Evolutionary conservation across 208 protist species (phyloP).

Genomic region (Trypanosoma platydactyli): DNA sequence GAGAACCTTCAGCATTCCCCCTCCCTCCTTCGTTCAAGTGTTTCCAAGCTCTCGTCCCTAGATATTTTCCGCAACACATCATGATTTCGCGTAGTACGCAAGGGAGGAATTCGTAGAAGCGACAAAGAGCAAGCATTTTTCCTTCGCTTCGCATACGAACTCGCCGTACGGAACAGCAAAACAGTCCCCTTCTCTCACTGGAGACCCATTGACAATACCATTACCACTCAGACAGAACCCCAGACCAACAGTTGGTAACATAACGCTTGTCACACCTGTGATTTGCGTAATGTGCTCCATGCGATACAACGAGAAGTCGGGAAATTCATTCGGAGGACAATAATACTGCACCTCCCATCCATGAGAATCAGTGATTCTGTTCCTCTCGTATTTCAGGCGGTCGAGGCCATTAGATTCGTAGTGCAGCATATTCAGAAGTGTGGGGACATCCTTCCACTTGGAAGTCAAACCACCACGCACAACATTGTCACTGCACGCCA

Average conservation of each 20-base stretch:
- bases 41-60: background rate
- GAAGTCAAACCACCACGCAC: conserved; percentile 97
- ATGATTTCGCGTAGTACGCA: conserved; percentile 28
- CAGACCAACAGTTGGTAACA: conserved; percentile 81
- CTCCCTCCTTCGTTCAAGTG: too few species aligned
- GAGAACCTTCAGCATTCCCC: too few species aligned
- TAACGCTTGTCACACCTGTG: conserved; percentile 35
- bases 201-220: conserved; percentile 65
- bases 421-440: conserved; percentile 92
- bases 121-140: conserved; percentile 73
- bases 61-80: conserved; percentile 19
- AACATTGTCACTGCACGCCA: conserved; percentile 98
- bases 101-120: conserved; percentile 68
- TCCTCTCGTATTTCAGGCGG: conserved; percentile 47
- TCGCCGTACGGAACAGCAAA: conserved; percentile 82
- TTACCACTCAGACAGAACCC: conserved; percentile 81
- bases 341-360: conserved; percentile 85
- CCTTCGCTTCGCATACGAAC: conserved; percentile 54
- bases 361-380: conserved; percentile 29
- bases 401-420: conserved; percentile 77
- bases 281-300: conserved; percentile 42
- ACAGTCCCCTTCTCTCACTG: conserved; percentile 63
- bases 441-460: conserved; percentile 96
- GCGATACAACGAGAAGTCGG: conserved; percentile 85
- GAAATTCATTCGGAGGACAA: conserved; percentile 72